Percentiles rank a stretch among this genome's conserved stretches.
phyloP scores from a whole-genome alignment of 495 filamentous ascomycete genomes.

The Chaetomium fimeti region DNA sequence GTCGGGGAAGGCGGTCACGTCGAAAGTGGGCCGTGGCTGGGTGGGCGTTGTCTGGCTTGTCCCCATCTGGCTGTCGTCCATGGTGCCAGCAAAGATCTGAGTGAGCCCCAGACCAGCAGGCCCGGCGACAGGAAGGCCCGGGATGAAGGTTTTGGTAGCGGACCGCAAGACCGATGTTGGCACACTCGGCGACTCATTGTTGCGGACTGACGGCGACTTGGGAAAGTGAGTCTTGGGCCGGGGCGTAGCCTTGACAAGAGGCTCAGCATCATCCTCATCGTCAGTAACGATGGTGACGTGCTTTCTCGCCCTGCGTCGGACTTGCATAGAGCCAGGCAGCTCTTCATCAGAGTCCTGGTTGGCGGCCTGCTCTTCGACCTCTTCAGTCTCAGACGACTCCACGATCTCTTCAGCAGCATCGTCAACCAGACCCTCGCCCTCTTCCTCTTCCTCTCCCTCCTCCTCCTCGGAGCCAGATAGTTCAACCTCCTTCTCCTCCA shows the following conservation, averaged over 20 bases:
- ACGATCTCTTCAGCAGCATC: constrained; percentile 45
- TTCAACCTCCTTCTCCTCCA: constrained; percentile 15
- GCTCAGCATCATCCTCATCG: constrained; percentile 69
- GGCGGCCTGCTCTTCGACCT: constrained; percentile 40
- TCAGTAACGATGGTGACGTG: constrained; percentile 52
- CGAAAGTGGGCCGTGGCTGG: constrained; percentile 44
- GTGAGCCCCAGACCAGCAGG: constrained; percentile 72
- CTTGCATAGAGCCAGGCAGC: constrained; percentile 38
- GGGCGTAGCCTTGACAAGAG: constrained; percentile 50
- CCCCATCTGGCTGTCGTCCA: constrained; percentile 61
- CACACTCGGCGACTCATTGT: constrained; percentile 43
- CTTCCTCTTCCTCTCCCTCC: constrained; percentile 18
- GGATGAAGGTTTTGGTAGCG: constrained; percentile 59
- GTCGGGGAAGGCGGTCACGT: constrained; percentile 42
- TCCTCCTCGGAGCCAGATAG: constrained; percentile 40
- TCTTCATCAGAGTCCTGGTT: constrained; percentile 43
- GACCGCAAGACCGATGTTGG: constrained; percentile 57
- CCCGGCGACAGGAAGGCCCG: constrained; percentile 53
- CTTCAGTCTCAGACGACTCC: constrained; percentile 44
- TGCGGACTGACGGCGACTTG: constrained; percentile 40
- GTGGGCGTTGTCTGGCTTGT: constrained; percentile 35
- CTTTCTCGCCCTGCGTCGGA: constrained; percentile 43
- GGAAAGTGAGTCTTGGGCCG: constrained; percentile 37
- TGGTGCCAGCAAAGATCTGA: constrained; percentile 89
- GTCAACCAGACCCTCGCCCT: constrained; percentile 41